Conservation (phyloP, 495 filamentous ascomycete species). For the Neurospora discreta region DNA sequence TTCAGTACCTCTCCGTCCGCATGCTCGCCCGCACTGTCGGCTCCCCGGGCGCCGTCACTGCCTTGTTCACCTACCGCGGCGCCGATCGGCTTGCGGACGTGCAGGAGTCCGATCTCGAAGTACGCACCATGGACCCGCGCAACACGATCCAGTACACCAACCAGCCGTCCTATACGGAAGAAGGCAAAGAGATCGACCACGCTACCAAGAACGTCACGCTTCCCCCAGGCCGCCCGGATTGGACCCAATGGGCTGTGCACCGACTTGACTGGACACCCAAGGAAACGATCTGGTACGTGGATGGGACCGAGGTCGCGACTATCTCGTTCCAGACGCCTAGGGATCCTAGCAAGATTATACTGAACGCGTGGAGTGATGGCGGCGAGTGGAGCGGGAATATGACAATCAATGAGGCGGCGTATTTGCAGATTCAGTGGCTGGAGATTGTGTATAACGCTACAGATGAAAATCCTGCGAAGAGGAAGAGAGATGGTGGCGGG, state of each 20-base stretch:
- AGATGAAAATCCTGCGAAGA: constrained; percentile 1
- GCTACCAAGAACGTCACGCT: constrained; percentile 37
- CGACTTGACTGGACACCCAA: constrained; percentile 59
- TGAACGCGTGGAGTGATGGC: constrained; percentile 73
- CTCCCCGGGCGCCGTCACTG: constrained; percentile 50
- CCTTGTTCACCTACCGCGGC: constrained; percentile 55
- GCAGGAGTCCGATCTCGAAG: constrained; percentile 71
- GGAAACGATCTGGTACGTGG: constrained; percentile 55
- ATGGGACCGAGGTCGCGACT: constrained; percentile 43
- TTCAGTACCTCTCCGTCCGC: constrained; percentile 51
- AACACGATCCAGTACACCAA: constrained; percentile 60
- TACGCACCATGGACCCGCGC: constrained; percentile 48
- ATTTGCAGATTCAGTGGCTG: constrained; percentile 63
- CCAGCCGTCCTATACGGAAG: constrained; percentile 44
- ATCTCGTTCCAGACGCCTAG: constrained; percentile 54
- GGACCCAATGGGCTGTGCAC: constrained; percentile 61
- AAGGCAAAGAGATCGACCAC: constrained; percentile 34
- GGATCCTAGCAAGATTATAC: constrained; percentile 45
- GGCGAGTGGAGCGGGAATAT: constrained; percentile 66
- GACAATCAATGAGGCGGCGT: constrained; percentile 44
- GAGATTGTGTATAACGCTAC: constrained; percentile 59
- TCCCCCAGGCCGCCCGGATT: constrained; percentile 31
- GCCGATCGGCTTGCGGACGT: constrained; percentile 26
- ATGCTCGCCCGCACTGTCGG: constrained; percentile 46
- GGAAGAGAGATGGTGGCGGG: not conserved